Evolutionary conservation across 2,329 filamentous ascomycete genomes (phyloP).

Genomic region (Canariomyces notabilis): DNA sequence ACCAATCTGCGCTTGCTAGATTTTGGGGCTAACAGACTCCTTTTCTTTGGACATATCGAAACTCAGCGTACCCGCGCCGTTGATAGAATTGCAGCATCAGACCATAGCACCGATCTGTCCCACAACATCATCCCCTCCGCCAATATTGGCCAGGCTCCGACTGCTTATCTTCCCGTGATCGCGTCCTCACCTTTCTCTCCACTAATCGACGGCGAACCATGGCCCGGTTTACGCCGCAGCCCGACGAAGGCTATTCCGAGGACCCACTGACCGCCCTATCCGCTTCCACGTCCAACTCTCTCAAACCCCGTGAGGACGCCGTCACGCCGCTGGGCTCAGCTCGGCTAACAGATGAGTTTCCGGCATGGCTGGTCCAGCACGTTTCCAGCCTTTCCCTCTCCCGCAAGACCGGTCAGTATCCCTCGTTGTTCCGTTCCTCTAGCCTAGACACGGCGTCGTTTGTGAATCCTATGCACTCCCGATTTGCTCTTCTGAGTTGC

Average conservation of each 20-base stretch:
- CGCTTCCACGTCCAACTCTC: constrained; percentile 28
- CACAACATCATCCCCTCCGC: background rate
- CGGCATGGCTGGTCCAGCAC: constrained; percentile 47
- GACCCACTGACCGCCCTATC: constrained; percentile 51
- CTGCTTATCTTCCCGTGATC: background rate
- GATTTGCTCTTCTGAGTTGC: background rate
- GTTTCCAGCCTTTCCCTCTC: constrained; percentile 45
- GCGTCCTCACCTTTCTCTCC: background rate
- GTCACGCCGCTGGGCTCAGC: constrained; percentile 30
- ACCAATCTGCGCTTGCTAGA: background rate
- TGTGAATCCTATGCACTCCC: background rate
- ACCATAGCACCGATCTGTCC: background rate
- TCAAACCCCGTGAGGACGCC: constrained; percentile 25
- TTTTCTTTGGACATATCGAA: too few relatives aligned
- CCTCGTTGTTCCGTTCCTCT: constrained; percentile 10
- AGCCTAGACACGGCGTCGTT: background rate
- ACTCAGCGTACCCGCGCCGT: background rate
- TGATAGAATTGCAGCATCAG: background rate
- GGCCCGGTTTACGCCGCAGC: constrained; percentile 36
- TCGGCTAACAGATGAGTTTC: constrained; percentile 40
- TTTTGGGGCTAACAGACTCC: too few relatives aligned
- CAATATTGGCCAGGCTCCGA: background rate
- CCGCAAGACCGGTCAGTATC: constrained; percentile 44
- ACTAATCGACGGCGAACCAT: constrained; percentile 14
- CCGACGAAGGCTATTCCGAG: constrained; percentile 86